These are phyloP conservation scores for Seiridium unicorne DNA, from an alignment of 2,329 filamentous ascomycete species.

Conservation along the genomic window DNA sequence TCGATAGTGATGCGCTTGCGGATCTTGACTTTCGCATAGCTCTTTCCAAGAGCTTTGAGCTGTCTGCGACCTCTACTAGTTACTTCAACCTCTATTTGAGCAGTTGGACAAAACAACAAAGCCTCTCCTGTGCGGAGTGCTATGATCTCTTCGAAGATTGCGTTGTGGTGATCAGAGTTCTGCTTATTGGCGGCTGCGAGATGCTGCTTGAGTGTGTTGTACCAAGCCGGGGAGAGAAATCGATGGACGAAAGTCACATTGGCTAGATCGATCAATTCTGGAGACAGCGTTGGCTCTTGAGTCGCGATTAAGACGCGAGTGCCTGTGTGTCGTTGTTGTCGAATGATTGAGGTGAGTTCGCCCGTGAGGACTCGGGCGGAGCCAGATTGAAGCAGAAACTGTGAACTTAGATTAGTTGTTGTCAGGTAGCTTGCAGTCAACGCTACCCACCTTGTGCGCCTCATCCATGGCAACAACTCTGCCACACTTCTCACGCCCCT, in stretches of 20 bases:
- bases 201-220: constrained; percentile 15
- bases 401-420: neutral
- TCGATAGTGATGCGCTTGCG: constrained; percentile 17
- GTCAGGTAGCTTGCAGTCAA: neutral
- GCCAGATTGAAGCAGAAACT: constrained; percentile 16
- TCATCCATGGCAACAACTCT: constrained; percentile 56
- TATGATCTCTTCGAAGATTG: constrained; percentile 18
- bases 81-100: constrained; percentile 10
- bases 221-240: constrained; percentile 20
- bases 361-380: constrained; percentile 14
- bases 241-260: constrained; percentile 22
- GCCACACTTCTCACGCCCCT: constrained; percentile 34
- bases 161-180: neutral
- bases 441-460: constrained; percentile 51
- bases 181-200: constrained; percentile 13
- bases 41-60: constrained; percentile 10
- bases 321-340: constrained; percentile 18
- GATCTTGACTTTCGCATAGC: constrained; percentile 14
- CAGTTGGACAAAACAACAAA: constrained; percentile 21
- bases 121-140: constrained; percentile 17
- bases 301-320: constrained; percentile 20
- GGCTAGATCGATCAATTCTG: constrained; percentile 17
- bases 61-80: neutral
- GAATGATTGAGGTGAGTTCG: constrained; percentile 17
- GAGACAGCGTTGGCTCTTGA: constrained; percentile 21